Conservation (phyloP, 257 asterid species). For the Salvia splendens region DNA sequence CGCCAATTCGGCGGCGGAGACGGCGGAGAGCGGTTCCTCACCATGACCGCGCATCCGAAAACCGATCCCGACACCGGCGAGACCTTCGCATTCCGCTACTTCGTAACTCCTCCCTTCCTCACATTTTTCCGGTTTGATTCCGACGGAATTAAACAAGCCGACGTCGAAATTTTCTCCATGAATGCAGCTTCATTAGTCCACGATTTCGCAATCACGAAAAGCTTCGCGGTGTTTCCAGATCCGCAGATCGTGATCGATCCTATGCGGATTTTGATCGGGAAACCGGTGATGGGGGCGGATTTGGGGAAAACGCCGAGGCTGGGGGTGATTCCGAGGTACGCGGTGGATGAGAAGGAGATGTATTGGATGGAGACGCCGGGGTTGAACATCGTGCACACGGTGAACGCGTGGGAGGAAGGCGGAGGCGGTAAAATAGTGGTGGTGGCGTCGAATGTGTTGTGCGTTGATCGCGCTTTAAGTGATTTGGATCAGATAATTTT, state of each 20-base stretch:
- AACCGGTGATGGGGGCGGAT: conserved; percentile 42
- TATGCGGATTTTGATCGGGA: conserved; percentile 42
- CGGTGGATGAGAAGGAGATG: conserved; percentile 51
- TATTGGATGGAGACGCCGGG: conserved; percentile 51
- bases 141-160: conserved; percentile 45
- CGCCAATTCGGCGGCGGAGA: conserved; percentile 32
- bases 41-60: conserved; percentile 84
- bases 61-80: conserved; percentile 49
- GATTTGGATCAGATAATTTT: conserved; percentile 37
- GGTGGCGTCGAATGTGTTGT: conserved; percentile 39
- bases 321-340: conserved; percentile 58
- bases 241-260: conserved; percentile 50
- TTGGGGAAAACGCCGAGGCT: conserved; percentile 47
- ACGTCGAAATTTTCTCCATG: conserved; percentile 52
- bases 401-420: conserved; percentile 63
- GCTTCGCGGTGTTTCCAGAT: conserved; percentile 55
- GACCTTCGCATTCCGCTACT: conserved; percentile 58
- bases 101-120: conserved; percentile 47
- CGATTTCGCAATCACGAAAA: conserved; percentile 60
- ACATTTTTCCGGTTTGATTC: conserved; percentile 42
- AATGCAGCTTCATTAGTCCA: conserved; percentile 42
- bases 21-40: conserved; percentile 34
- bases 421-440: conserved; percentile 42
- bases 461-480: conserved; percentile 36
- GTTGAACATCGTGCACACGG: conserved; percentile 40